A percentile compares a stretch with the other conserved stretches of the same genome.
These are phyloP conservation scores for Meyerozyma smithsonii DNA, from an alignment of 1,139 yeast species.

Conservation along the genomic window DNA sequence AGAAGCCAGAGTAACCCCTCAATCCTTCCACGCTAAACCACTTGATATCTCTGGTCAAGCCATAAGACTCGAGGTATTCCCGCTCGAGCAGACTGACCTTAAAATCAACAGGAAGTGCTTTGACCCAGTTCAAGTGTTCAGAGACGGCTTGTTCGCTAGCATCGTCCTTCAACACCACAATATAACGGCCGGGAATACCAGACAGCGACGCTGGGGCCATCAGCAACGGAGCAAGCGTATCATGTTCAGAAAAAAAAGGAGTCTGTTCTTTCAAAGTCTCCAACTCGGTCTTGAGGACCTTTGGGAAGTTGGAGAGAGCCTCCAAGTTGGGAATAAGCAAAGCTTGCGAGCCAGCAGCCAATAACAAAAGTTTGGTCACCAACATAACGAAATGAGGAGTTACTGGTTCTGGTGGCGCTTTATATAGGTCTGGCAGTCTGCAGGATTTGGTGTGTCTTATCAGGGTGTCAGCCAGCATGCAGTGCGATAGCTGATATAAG, in stretches of 20 bases:
- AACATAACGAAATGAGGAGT: background rate
- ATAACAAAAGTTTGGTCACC: background rate
- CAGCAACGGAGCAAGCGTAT: slow-evolving; percentile 6
- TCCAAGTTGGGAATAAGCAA: slow-evolving; percentile 16
- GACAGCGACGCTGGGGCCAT: background rate
- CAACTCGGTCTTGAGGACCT: slow-evolving; percentile 7
- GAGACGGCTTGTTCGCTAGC: slow-evolving; percentile 15
- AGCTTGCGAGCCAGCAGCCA: slow-evolving; percentile 8
- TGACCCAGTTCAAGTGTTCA: slow-evolving; percentile 13
- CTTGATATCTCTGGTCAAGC: slow-evolving; percentile 5
- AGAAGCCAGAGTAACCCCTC: slow-evolving; percentile 32
- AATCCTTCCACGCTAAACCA: slow-evolving; percentile 10
- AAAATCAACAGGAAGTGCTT: slow-evolving; percentile 7
- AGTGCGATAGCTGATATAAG: background rate
- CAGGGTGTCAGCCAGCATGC: background rate
- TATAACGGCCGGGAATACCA: slow-evolving; percentile 21
- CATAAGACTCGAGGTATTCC: slow-evolving; percentile 4
- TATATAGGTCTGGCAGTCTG: background rate
- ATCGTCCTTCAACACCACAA: slow-evolving; percentile 32
- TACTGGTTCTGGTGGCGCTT: background rate
- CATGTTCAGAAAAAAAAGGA: background rate
- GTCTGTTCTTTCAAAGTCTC: slow-evolving; percentile 3
- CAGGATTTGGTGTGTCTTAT: background rate
- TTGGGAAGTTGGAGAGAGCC: slow-evolving; percentile 10
- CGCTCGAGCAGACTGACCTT: slow-evolving; percentile 5